Evolutionary conservation across 805 yeast species (phyloP), one percentile per base, ranked within the genome.

Genomic region (Wickerhamiella brachini): DNA sequence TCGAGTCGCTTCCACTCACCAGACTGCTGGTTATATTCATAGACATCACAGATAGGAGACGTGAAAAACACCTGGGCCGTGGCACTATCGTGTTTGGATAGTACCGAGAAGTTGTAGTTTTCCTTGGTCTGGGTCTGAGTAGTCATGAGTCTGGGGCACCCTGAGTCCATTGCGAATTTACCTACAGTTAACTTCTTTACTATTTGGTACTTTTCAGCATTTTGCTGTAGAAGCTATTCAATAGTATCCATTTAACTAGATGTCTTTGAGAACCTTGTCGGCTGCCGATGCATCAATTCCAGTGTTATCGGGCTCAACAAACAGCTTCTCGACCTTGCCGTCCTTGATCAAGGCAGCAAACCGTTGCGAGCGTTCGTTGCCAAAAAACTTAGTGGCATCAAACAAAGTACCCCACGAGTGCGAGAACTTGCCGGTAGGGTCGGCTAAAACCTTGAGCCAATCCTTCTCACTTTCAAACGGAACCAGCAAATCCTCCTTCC

Each of bases 291-390:
- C 68, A 26, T 77, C 75, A 56, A 87, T 76, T 12, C 88, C 77
- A 44, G 81, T 78, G 68, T 79, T 80, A 64, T 87, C 95, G 23
- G 94, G 90, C 71, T 88, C 95, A 48, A 79, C 78, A 62, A 82
- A 83, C 34, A 78, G 70, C 54, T 80, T 70, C 47, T 70, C 68
- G 51, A 88, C 88, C 59, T 72, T 74, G 53, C 94, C 95, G 58
- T 87, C 78, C 55, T 84, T 82, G 15, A 86, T 80, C 49, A 85
- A 67, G 44, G 85, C 71, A 20, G 90, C 94, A 59, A 77, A 84
- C 68, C 96, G 78, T 68, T 77, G 78, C 44, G 82, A 74, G 68
- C 96, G 78, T 53, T 70, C 67, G 63, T 81, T 81, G 47, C 96
- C 96, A 62, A 88, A 85, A 62, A 83, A 67, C 55, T 75, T 74